Percentiles rank a stretch among this genome's conserved stretches.
These are phyloP conservation scores for Tylopilus sp. DNA, from an alignment of 1,284 basidiomycete species.

Conservation along the genomic window DNA sequence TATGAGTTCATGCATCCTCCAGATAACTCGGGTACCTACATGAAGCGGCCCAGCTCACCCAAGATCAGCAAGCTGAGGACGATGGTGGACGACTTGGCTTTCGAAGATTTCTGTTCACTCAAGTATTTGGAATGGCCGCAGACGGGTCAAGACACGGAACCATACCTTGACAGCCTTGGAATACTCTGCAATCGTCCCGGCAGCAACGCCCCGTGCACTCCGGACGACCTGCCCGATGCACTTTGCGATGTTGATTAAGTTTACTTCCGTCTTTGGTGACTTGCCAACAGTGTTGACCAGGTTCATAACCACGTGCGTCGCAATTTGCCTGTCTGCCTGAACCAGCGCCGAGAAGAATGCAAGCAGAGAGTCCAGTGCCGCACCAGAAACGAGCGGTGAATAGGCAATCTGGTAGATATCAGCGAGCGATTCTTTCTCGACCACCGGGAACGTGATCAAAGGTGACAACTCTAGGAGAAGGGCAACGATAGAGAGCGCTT, in stretches of 20 bases:
- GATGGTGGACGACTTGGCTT: constrained; percentile 61
- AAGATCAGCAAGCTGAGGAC: constrained; percentile 84
- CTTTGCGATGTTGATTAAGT: constrained; percentile 70
- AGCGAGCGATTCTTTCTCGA: constrained; percentile 67
- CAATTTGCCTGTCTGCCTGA: constrained; percentile 77
- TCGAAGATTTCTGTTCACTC: constrained; percentile 50
- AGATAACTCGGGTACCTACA: constrained; percentile 47
- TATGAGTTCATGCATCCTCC: constrained; percentile 5
- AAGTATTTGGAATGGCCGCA: constrained; percentile 3
- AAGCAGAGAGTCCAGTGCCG: constrained; percentile 75
- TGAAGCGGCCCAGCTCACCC: constrained; percentile 85
- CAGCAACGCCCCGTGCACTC: constrained; percentile 64
- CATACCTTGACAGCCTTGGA: constrained; percentile 71
- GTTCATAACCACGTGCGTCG: constrained; percentile 71
- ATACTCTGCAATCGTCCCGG: constrained; percentile 79
- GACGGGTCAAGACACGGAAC: not conserved
- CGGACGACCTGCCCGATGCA: constrained; percentile 80
- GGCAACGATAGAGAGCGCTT: constrained; percentile 68
- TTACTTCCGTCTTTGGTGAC: constrained; percentile 51
- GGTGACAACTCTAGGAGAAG: constrained; percentile 71
- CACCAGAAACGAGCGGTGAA: constrained; percentile 72
- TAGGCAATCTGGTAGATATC: constrained; percentile 71
- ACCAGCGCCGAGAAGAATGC: constrained; percentile 80
- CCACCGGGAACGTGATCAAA: constrained; percentile 58
- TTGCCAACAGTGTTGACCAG: constrained; percentile 62